Evolutionary conservation across 78 protist genomes (phyloP), one percentile per base, ranked within the genome.

Genomic region (Bodo saltans): DNA sequence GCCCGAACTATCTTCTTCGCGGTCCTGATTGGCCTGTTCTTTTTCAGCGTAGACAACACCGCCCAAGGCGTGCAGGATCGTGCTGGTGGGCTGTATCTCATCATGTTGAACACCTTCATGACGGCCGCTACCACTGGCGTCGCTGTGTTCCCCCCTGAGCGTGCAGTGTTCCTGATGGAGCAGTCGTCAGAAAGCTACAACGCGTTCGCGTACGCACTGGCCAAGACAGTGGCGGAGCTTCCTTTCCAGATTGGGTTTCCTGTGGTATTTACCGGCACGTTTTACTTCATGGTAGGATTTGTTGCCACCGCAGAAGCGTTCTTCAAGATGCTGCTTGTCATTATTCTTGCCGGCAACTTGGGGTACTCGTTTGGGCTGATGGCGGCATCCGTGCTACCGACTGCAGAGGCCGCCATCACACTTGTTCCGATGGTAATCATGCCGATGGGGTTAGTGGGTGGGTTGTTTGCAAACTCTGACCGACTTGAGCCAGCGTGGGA

Each of bases 301-400:
- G 34, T 33, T 3, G 60, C 17, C 60, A 47, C 8, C 60, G 60
- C 60, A 8, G 88, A 81, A 53, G 0, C 30, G 38, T 78, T 78
- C 80, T 30, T 85, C 69, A 47, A 39, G 35, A 3, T 8, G 40
- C 35, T 47, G 27, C 30, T 39, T 76, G 40, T 1, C 74, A 2
- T 37, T 35, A 52, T 69, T 69, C 72, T 70, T 29, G 0, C 39
- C 34, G 79, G 69, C 52, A 1, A n/a, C 11, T 67, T 42, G 42
- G 34, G 69, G 26, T 29, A 39, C 74, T 35, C 70, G 33, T 25
- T 34, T 29, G 88, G 82, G 26, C 75, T 85, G 41, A 47, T 76
- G 42, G 32, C 47, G 38, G 72, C 68, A 28, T 17, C 12, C 73
- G 60, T 8, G n/a, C 8, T 47, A 8, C n/a, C 8, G 60, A 47